Conservation (phyloP, 2,329 filamentous ascomycete species). For the Ramularia endophylla region DNA sequence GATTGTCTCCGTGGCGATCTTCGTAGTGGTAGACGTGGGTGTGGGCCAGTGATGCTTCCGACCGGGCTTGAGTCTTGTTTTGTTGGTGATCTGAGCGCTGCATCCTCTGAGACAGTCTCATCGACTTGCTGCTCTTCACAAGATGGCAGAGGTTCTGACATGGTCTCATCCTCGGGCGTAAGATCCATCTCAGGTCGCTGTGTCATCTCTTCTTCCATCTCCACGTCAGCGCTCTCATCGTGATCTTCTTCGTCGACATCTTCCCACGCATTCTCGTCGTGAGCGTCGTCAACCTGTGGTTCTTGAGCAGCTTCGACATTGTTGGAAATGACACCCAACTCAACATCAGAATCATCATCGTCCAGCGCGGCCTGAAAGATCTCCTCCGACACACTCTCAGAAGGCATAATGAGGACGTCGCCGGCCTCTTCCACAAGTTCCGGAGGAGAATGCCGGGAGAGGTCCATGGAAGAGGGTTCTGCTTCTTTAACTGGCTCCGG, state of each 20-base stretch:
- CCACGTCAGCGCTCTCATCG: too few relatives aligned
- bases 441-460: too few relatives aligned
- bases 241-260: constrained; percentile 16
- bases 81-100: neutral
- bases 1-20: constrained; percentile 26
- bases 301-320: neutral
- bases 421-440: neutral
- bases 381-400: too few relatives aligned
- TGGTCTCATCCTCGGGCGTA: constrained; percentile 2
- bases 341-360: constrained; percentile 1
- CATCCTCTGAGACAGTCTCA: too few relatives aligned
- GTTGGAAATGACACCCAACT: neutral
- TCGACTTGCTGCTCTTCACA: neutral
- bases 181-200: neutral
- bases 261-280: constrained; percentile 19
- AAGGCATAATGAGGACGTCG: too few relatives aligned
- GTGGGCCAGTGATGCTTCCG: constrained; percentile 13
- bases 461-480: neutral
- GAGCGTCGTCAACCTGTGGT: neutral
- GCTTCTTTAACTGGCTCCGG: neutral
- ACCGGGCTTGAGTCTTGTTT: constrained; percentile 11
- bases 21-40: constrained; percentile 18
- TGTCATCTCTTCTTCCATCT: constrained; percentile 1
- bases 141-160: neutral
- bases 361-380: neutral